Evolutionary conservation across 2,329 filamentous ascomycete species (phyloP).

Genomic region (Dendrostoma leiphaemia): DNA sequence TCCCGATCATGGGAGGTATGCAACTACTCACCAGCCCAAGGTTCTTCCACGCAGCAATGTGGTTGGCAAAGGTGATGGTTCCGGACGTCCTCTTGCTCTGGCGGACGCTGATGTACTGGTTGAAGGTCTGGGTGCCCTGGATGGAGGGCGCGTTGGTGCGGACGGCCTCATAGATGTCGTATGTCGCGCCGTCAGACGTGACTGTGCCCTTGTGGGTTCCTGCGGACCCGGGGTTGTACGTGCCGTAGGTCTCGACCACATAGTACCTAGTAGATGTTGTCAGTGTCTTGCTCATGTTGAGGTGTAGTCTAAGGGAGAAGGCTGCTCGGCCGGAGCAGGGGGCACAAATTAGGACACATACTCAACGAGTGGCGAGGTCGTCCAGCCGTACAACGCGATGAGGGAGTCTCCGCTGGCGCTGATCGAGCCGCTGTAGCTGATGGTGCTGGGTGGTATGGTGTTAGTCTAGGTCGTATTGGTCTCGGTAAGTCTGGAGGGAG

Average conservation of each 20-base stretch:
- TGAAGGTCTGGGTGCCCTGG: slow-evolving; percentile 38
- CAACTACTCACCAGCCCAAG: slow-evolving; percentile 31
- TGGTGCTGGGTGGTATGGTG: neutral
- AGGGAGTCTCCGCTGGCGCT: slow-evolving; percentile 4
- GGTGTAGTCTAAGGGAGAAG: neutral
- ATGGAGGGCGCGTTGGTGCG: slow-evolving; percentile 34
- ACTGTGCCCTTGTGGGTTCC: slow-evolving; percentile 18
- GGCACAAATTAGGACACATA: too few species aligned
- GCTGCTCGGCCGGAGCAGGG: too few species aligned
- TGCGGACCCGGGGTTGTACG: slow-evolving; percentile 19
- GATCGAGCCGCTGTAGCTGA: slow-evolving; percentile 4
- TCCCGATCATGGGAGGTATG: too few species aligned
- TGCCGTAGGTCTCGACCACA: slow-evolving; percentile 26
- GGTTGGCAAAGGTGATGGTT: slow-evolving; percentile 41
- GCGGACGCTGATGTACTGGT: slow-evolving; percentile 44
- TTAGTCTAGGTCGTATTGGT: neutral
- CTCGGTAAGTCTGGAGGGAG: neutral
- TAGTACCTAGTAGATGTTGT: too few species aligned
- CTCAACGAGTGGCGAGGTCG: neutral
- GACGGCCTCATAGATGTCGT: slow-evolving; percentile 22
- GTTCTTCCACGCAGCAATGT: slow-evolving; percentile 45
- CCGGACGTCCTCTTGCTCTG: slow-evolving; percentile 40
- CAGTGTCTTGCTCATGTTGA: too few species aligned
- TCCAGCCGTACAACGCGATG: slow-evolving; percentile 10
- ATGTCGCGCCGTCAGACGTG: slow-evolving; percentile 22